Conservation (phyloP, 306 rosid genomes). For the Castanea mollissima region DNA sequence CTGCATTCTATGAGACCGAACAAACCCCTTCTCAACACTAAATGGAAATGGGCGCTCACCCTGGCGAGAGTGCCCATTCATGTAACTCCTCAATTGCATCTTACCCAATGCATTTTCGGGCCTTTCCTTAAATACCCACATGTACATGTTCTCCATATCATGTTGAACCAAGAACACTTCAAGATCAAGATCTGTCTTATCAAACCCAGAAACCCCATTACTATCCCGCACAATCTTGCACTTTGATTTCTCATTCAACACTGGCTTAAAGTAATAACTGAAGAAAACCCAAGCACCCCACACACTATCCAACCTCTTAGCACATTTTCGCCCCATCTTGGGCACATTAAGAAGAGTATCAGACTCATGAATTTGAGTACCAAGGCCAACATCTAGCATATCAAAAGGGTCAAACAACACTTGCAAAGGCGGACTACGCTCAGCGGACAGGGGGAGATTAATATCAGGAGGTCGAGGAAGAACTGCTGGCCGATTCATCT, state of each 20-base stretch:
- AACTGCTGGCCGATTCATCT: slow-evolving; percentile 17
- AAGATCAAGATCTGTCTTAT: slow-evolving; percentile 36
- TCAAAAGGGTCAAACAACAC: slow-evolving; percentile 29
- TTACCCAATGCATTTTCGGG: slow-evolving; percentile 46
- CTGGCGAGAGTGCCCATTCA: slow-evolving; percentile 44
- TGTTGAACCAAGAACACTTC: slow-evolving; percentile 45
- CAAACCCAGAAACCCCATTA: slow-evolving; percentile 38
- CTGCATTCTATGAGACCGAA: slow-evolving; percentile 41
- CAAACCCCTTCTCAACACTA: slow-evolving; percentile 37
- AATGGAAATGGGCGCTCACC: slow-evolving; percentile 42
- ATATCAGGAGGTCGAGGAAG: slow-evolving; percentile 39
- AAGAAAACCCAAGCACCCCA: slow-evolving; percentile 49
- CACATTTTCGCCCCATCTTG: slow-evolving; percentile 23
- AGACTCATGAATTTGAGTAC: slow-evolving; percentile 29
- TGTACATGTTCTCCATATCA: slow-evolving; percentile 48
- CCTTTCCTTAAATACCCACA: slow-evolving; percentile 49
- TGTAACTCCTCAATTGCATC: slow-evolving; percentile 46
- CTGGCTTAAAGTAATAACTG: slow-evolving; percentile 35
- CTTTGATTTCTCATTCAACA: slow-evolving; percentile 35
- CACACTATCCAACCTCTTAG: slow-evolving; percentile 34
- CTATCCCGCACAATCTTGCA: slow-evolving; percentile 24
- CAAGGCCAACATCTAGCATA: slow-evolving; percentile 34
- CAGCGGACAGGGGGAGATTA: slow-evolving; percentile 32
- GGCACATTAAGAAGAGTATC: slow-evolving; percentile 25
- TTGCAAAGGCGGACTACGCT: slow-evolving; percentile 34